Conservation (phyloP, 2,329 filamentous ascomycete genomes). For the Curvularia eragrostidis region DNA sequence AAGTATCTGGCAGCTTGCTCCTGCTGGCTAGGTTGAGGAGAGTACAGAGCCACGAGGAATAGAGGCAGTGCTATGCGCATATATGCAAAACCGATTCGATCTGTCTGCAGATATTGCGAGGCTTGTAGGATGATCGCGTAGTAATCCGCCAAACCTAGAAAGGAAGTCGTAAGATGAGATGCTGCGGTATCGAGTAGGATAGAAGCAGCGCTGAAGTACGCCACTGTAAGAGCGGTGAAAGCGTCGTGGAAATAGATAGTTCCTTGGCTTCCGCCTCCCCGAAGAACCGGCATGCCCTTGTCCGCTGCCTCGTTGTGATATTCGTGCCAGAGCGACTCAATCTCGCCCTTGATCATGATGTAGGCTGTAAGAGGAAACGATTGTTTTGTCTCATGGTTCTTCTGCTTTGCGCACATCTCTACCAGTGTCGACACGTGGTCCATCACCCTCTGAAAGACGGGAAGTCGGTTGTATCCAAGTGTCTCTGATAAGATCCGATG, state of each 20-base stretch:
- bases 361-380: not conserved
- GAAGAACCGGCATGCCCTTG: constrained; percentile 11
- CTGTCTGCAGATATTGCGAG: constrained; percentile 26
- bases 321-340: constrained; percentile 32
- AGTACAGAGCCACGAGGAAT: constrained; percentile 38
- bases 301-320: constrained; percentile 19
- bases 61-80: constrained; percentile 43
- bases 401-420: constrained; percentile 20
- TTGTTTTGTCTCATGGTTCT: not conserved
- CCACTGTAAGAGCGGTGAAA: constrained; percentile 34
- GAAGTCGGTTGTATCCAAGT: constrained; percentile 31
- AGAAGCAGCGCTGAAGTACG: constrained; percentile 32
- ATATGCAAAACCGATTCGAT: constrained; percentile 36
- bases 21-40: constrained; percentile 21
- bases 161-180: constrained; percentile 13
- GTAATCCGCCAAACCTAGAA: constrained; percentile 21
- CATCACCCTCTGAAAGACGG: constrained; percentile 38
- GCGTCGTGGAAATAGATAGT: constrained; percentile 25
- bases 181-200: constrained; percentile 27
- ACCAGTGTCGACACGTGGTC: constrained; percentile 29
- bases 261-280: constrained; percentile 8
- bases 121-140: constrained; percentile 31
- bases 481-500: constrained; percentile 28
- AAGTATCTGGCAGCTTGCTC: constrained; percentile 26
- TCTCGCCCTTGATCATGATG: constrained; percentile 12